These are phyloP conservation scores for Yamadazyma buinensis DNA, from an alignment of 1,139 yeast genomes.

Conservation along the genomic window DNA sequence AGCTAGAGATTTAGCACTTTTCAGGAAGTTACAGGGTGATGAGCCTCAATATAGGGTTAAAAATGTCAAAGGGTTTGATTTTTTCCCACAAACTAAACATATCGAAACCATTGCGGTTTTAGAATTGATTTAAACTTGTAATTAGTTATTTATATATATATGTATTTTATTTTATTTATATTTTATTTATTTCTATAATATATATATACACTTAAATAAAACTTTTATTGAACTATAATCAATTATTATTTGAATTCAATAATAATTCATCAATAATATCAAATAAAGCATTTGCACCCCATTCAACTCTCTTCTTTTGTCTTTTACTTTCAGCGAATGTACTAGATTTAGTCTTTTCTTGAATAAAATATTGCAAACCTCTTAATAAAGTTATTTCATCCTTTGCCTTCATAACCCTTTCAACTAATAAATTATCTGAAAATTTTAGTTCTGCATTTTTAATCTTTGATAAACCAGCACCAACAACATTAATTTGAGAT, in stretches of 20 bases:
- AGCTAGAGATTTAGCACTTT: constrained; percentile 38
- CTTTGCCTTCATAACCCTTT: constrained; percentile 54
- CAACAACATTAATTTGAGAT: constrained; percentile 52
- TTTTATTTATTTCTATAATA: too few species aligned
- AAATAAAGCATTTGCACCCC: constrained; percentile 62
- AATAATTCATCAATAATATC: constrained; percentile 50
- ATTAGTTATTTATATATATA: not conserved
- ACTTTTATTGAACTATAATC: constrained; percentile 1
- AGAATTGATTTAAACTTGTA: constrained; percentile 15
- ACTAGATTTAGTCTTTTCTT: constrained; percentile 48
- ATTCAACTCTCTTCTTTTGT: constrained; percentile 59
- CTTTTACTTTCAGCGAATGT: constrained; percentile 54
- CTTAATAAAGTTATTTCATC: constrained; percentile 62
- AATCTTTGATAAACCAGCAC: constrained; percentile 32
- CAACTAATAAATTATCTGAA: constrained; percentile 52
- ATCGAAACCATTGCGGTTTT: constrained; percentile 43
- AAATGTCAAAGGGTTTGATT: constrained; percentile 41
- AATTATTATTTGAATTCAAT: constrained; percentile 5
- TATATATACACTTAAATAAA: constrained; percentile 3
- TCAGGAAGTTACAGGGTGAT: constrained; percentile 21
- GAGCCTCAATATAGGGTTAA: constrained; percentile 23
- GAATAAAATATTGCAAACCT: constrained; percentile 71
- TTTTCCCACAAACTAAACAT: constrained; percentile 48
- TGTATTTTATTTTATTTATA: too few species aligned
- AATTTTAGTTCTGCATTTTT: constrained; percentile 38